phyloP scores from a whole-genome alignment of 176 grass and related monocot species.

The Bromus sterilis region DNA sequence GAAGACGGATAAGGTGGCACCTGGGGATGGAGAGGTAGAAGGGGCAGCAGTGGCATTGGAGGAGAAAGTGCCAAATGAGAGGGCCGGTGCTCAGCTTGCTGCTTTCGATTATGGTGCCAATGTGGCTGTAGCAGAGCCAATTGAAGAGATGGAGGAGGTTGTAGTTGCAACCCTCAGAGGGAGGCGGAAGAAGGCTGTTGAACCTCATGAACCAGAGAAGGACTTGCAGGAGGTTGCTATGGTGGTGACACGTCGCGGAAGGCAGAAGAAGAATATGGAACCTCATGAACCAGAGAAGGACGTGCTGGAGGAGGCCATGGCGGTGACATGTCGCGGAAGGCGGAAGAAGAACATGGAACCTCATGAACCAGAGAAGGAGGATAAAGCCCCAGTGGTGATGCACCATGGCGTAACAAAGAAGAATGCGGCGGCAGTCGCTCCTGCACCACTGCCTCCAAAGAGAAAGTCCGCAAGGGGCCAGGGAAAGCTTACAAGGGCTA shows the following conservation, averaged over 20 bases:
- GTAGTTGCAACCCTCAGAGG: neutral
- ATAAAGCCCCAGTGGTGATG: neutral
- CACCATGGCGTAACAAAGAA: conserved; percentile 15
- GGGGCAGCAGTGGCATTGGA: neutral
- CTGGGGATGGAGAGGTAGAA: neutral
- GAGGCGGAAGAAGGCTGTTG: neutral
- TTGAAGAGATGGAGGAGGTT: neutral
- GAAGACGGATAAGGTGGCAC: conserved; percentile 1
- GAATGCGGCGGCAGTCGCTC: neutral
- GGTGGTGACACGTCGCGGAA: neutral
- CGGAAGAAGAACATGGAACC: neutral
- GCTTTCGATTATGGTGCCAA: neutral
- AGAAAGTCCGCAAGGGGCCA: neutral
- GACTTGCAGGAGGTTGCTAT: neutral
- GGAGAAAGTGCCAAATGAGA: neutral
- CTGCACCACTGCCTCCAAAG: neutral
- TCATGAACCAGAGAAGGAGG: neutral
- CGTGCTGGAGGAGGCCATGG: neutral
- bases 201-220: neutral
- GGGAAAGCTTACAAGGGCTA: neutral
- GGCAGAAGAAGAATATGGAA: neutral
- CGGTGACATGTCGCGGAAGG: neutral
- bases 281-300: neutral
- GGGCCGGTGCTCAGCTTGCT: neutral
- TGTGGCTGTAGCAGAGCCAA: neutral